These are phyloP conservation scores for Pyracantha coccinea DNA, from an alignment of 331 rosid genomes.

Conservation along the genomic window DNA sequence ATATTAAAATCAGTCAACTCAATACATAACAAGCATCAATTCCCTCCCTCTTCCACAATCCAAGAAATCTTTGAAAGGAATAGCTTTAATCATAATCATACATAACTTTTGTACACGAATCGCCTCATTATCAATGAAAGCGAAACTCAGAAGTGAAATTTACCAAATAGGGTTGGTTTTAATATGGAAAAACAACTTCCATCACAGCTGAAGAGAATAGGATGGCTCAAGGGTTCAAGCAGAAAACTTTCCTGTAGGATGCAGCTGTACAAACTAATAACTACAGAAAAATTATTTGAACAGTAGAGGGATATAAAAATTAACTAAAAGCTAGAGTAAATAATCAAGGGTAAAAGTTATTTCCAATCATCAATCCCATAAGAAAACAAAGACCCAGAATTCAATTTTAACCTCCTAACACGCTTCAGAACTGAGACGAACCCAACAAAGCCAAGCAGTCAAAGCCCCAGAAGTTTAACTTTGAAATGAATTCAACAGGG, in stretches of 20 bases:
- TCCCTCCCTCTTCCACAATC: neutral
- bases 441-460: neutral
- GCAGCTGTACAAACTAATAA: neutral
- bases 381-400: constrained; percentile 1
- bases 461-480: constrained; percentile 21
- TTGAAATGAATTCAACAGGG: constrained; percentile 40
- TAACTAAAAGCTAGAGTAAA: neutral
- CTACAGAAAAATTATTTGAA: neutral
- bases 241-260: neutral
- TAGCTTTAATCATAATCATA: neutral
- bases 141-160: neutral
- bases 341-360: too few relatives aligned
- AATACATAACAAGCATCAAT: neutral
- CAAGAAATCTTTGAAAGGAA: neutral
- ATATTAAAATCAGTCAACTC: neutral
- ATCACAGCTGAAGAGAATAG: too few relatives aligned
- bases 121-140: neutral
- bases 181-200: too few relatives aligned
- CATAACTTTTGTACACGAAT: neutral
- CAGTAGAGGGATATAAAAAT: neutral
- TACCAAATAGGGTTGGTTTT: neutral
- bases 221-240: neutral
- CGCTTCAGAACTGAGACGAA: neutral
- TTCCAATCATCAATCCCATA: neutral
- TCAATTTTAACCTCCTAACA: neutral